A percentile compares a stretch with the other conserved stretches of the same genome.
Conservation (phyloP, 306 rosid genomes). For the Rosa lucieae region DNA sequence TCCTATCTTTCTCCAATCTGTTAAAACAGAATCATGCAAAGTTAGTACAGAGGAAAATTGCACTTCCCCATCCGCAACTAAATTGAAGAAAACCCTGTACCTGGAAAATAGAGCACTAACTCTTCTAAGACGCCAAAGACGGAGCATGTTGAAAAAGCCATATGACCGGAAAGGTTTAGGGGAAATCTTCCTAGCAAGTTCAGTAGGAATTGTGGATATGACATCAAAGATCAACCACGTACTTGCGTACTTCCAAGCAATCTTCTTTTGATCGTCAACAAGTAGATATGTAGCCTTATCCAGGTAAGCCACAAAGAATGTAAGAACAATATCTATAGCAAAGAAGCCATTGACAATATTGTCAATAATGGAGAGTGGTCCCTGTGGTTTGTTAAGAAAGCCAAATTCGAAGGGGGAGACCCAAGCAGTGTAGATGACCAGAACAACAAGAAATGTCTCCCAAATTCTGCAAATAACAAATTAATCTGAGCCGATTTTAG, state of each 20-base stretch:
- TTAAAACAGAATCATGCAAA: constrained; percentile 10
- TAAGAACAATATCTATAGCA: constrained; percentile 68
- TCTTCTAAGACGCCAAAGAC: constrained; percentile 97
- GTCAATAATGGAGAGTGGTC: constrained; percentile 60
- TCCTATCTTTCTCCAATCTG: constrained; percentile 90
- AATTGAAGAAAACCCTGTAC: constrained; percentile 28
- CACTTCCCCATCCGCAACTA: neutral
- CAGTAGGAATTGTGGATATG: constrained; percentile 78
- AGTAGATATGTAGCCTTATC: constrained; percentile 68
- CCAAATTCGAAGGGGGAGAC: constrained; percentile 96
- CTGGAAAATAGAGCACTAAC: constrained; percentile 80
- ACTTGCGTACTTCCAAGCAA: constrained; percentile 64
- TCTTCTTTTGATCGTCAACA: constrained; percentile 56
- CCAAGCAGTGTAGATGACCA: constrained; percentile 92
- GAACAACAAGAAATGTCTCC: constrained; percentile 68
- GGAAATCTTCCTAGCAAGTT: constrained; percentile 54
- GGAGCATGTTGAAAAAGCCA: constrained; percentile 88
- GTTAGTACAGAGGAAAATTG: neutral
- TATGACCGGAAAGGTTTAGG: constrained; percentile 54
- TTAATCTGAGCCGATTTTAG: constrained; percentile 20
- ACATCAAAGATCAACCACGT: constrained; percentile 77
- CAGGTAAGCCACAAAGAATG: constrained; percentile 87
- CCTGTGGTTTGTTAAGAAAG: constrained; percentile 62
- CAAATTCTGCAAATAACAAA: constrained; percentile 53
- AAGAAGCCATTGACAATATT: constrained; percentile 83